A percentile compares a stretch with the other conserved stretches of the same genome.
phyloP scores from a whole-genome alignment of 257 asterid genomes.

The Petunia axillaris region DNA sequence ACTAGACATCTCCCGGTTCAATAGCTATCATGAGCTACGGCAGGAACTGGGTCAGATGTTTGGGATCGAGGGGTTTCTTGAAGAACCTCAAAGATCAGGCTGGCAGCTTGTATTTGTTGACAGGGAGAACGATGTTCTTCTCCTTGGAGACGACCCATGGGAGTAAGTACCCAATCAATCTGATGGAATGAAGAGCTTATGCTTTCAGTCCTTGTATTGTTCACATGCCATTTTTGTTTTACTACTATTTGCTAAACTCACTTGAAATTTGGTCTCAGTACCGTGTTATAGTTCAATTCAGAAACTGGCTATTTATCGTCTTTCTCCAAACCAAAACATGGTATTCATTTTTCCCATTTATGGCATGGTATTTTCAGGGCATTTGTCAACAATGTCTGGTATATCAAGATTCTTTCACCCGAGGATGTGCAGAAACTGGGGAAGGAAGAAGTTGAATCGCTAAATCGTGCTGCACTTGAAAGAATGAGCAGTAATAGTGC shows the following conservation, averaged over 20 bases:
- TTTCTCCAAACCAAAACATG: neutral
- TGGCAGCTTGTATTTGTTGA: constrained; percentile 99
- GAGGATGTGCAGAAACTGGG: constrained; percentile 88
- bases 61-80: constrained; percentile 93
- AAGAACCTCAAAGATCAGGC: constrained; percentile 99
- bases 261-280: no score
- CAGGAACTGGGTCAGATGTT: constrained; percentile 91
- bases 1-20: constrained; percentile 86
- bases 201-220: neutral
- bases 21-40: constrained; percentile 91
- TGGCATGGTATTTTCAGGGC: constrained; percentile 54
- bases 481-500: constrained; percentile 44
- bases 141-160: constrained; percentile 99
- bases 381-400: constrained; percentile 94
- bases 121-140: constrained; percentile 98
- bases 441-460: constrained; percentile 66
- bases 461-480: constrained; percentile 48
- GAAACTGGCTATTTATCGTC: neutral
- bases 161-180: constrained; percentile 59
- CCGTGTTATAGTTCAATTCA: neutral
- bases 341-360: neutral
- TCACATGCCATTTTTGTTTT: neutral
- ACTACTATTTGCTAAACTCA: neutral
- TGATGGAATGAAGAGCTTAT: neutral
- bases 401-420: constrained; percentile 95